Percentiles rank a stretch among this genome's conserved stretches.
These are phyloP conservation scores for Brassica napus DNA, from an alignment of 345 rosid genomes.

Conservation along the genomic window DNA sequence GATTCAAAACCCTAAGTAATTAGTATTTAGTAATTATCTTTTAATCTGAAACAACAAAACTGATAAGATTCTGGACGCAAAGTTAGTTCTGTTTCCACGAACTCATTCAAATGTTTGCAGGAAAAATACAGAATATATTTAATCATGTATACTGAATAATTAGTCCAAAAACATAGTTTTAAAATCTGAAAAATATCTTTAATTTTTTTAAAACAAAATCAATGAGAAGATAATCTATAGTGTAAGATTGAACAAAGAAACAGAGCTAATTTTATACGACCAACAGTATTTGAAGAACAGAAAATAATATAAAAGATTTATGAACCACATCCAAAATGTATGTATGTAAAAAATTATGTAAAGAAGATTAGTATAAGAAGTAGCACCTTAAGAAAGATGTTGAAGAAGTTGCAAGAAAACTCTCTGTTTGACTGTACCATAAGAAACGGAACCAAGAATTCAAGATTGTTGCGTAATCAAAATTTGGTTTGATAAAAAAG, in stretches of 20 bases:
- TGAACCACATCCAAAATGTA: neutral
- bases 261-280: neutral
- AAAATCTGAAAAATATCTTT: neutral
- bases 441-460: conserved; percentile 1
- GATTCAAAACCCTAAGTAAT: neutral
- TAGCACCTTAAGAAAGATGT: conserved; percentile 23
- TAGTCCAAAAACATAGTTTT: neutral
- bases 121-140: conserved; percentile 1
- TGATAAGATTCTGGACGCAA: neutral
- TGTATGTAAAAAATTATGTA: neutral
- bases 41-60: neutral
- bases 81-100: conserved; percentile 14
- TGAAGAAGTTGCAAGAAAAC: neutral
- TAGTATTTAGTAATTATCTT: neutral
- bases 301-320: neutral
- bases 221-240: neutral
- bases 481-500: neutral
- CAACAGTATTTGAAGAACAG: conserved; percentile 16
- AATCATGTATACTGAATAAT: neutral
- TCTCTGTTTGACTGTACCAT: neutral
- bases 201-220: neutral
- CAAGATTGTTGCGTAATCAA: neutral
- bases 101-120: conserved; percentile 14
- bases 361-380: conserved; percentile 11
- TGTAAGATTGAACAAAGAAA: neutral